Conservation (phyloP, 2,329 filamentous ascomycete species). For the Colletotrichum paranaense region DNA sequence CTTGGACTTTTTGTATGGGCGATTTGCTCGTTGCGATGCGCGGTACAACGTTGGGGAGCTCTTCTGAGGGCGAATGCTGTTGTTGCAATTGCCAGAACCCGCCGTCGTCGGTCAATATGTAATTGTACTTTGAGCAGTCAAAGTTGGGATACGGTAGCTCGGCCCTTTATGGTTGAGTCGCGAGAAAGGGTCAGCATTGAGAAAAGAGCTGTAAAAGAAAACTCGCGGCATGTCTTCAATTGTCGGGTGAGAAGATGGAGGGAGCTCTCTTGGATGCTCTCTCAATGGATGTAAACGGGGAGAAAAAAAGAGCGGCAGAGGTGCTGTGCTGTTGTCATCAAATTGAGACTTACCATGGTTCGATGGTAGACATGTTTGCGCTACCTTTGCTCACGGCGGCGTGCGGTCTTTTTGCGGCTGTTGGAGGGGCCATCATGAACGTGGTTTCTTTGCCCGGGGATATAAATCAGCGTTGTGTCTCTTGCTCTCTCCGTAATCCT, state of each 20-base stretch:
- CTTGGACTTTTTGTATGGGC: slow-evolving; percentile 29
- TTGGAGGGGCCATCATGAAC: slow-evolving; percentile 31
- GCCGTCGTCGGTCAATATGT: slow-evolving; percentile 34
- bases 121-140: slow-evolving; percentile 37
- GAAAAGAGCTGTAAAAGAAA: neutral
- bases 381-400: slow-evolving; percentile 23
- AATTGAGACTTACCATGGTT: slow-evolving; percentile 4
- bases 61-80: slow-evolving; percentile 23
- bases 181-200: neutral
- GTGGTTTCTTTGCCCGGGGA: slow-evolving; percentile 13
- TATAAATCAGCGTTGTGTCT: slow-evolving; percentile 25
- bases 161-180: slow-evolving; percentile 10
- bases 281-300: neutral
- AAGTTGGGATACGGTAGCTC: slow-evolving; percentile 30
- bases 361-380: slow-evolving; percentile 1
- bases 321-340: neutral
- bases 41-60: slow-evolving; percentile 27
- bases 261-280: neutral
- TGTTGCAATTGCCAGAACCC: slow-evolving; percentile 37
- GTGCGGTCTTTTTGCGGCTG: slow-evolving; percentile 30
- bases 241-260: neutral
- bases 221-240: neutral
- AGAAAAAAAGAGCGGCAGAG: neutral
- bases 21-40: slow-evolving; percentile 28
- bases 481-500: neutral